Base-by-base conservation (phyloP, 441 rosid species). In the Metrosideros polymorpha region DNA sequence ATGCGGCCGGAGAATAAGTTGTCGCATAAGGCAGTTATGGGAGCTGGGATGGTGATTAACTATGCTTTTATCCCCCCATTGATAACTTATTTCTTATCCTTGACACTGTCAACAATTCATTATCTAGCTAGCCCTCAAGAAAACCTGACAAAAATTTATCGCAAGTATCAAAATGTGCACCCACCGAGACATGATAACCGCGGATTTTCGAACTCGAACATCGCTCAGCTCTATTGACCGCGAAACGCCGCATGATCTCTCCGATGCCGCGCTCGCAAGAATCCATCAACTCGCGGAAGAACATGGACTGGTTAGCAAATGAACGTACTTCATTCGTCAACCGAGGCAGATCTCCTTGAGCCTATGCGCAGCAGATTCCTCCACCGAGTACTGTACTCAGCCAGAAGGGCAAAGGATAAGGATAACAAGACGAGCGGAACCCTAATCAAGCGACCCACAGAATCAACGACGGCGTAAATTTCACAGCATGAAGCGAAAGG, bases 301-400 rank as follows among this genome's bases (percentile, higher is more conserved):
- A 84, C 25, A 14, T 5, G 56, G 39, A 82, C 79, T 32, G 84
- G 29, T 54, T 87, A 29, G 15, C 90, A 85, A 89, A 93, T 91
- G 43, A 57, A 88, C 92, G 45, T 22, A 10, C 30, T 45, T 9
- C 3, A 71, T 7, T 12, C 75, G 85, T 88, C 82, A 91, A 55
- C 90, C 87, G 49, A 87, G 86, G 86, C 97, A 96, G 27, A 93
- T 87, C 83, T 89, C 90, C 88, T 92, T 96, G 91, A 95, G 29
- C 89, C 87, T 93, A 45, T 89, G 87, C 14, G 94, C 99, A 3
- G 93, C 94, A 9, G 95, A 93, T 92, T 95, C 96, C 63, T 94
- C 97, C 86, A 94, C 94, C 52, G 94, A 94, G 87, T 96, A 97
- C 99, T 96, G 90, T 82, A 90, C 76, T 79, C 55, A n/a, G n/a